Evolutionary conservation across 306 rosid genomes (phyloP), one percentile per base, ranked within the genome.

Genomic region (barrel medic (Medicago truncatula)): DNA sequence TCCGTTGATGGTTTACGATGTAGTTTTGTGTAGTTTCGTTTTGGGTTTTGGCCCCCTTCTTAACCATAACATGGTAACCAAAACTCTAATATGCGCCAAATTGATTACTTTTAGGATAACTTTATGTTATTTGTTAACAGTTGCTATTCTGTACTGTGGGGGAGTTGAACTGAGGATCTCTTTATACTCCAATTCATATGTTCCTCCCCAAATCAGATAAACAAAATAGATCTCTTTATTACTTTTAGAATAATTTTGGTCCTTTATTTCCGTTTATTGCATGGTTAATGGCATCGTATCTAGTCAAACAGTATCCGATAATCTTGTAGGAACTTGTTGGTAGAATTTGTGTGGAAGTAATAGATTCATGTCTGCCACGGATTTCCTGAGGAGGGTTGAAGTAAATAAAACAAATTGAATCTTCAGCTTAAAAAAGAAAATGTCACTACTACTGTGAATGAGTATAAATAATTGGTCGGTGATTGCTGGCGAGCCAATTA

Each of bases 271-370:
- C 36, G 36, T 31, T 31, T 31, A 31, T 3, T 31, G 36, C 36
- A 31, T 31, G 36, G 36, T 31, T 31, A 31, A 31, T 31, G 9
- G 56, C 18, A 49, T 49, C 5, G 7, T 18, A 50, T 56, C 18
- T n/a, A 67, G 66, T 67, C 34, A 47, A 74, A 67, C 6, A 31
- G 36, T n/a, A 58, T 74, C 56, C 17, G 71, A 67, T 67, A 21
- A 64, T 70, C 16, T 36, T 15, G 75, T 47, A 43, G 9, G 41
- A 46, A 8, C 2, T 16, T 62, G 13, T 70, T 16, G 9, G 23
- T 77, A 41, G 43, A 70, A 58, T 68, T 76, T 69, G 47, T 60
- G 65, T 78, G 66, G 58, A 78, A 47, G 49, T 76, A 31, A 41
- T 56, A 40, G 63, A 68, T 68, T 43, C 21, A 65, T 56, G 59